phyloP scores from a whole-genome alignment of 495 filamentous ascomycete genomes.

The Eremomyces bilateralis region DNA sequence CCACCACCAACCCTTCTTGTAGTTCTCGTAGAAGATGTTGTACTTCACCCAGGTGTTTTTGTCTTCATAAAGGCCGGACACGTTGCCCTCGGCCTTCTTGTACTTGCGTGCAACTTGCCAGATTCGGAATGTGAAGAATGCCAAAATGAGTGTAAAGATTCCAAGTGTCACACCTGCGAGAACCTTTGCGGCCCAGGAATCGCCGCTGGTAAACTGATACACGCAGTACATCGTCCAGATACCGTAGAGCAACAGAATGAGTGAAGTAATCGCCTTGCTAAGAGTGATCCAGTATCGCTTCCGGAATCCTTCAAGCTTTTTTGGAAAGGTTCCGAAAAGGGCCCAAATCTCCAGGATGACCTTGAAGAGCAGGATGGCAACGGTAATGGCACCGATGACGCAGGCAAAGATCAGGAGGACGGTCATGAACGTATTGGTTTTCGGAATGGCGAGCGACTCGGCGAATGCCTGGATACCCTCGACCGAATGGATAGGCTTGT shows the following conservation, averaged over 20 bases:
- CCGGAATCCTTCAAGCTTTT: constrained; percentile 61
- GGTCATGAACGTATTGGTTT: constrained; percentile 91
- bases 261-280: constrained; percentile 65
- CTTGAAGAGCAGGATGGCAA: constrained; percentile 77
- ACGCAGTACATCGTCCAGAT: constrained; percentile 92
- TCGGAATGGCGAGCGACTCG: constrained; percentile 60
- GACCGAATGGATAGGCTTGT: constrained; percentile 29
- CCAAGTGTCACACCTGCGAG: constrained; percentile 66
- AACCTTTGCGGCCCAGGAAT: constrained; percentile 84
- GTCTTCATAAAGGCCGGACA: constrained; percentile 56
- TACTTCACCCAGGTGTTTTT: constrained; percentile 88
- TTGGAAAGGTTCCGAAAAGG: constrained; percentile 69
- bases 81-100: constrained; percentile 54
- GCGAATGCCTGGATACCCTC: constrained; percentile 53
- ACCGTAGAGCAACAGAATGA: constrained; percentile 85
- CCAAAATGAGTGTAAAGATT: constrained; percentile 57
- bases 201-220: constrained; percentile 81
- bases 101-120: constrained; percentile 51
- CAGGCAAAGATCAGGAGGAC: constrained; percentile 75
- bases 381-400: constrained; percentile 61
- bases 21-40: constrained; percentile 90
- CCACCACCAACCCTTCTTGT: constrained; percentile 90
- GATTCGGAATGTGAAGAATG: constrained; percentile 66
- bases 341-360: constrained; percentile 85
- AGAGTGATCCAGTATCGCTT: constrained; percentile 91